Conservation (phyloP, 1,139 yeast genomes). For the Pichia sp. region DNA sequence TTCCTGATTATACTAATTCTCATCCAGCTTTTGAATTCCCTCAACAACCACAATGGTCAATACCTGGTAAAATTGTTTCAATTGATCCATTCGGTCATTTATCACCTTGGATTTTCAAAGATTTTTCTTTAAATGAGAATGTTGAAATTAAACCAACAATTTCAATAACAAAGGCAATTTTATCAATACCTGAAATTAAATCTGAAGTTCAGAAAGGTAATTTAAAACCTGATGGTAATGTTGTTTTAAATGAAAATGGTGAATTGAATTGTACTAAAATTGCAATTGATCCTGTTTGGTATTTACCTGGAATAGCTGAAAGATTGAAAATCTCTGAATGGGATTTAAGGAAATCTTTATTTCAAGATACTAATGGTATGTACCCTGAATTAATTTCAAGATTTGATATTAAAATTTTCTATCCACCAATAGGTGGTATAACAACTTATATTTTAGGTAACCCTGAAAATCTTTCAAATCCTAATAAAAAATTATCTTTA, state of each 20-base stretch:
- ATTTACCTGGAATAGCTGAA: conserved; percentile 56
- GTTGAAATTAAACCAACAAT: conserved; percentile 54
- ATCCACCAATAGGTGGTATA: conserved; percentile 59
- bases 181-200: conserved; percentile 48
- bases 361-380: conserved; percentile 60
- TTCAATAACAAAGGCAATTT: conserved; percentile 54
- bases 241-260: conserved; percentile 49
- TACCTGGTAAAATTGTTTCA: conserved; percentile 47
- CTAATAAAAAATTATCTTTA: conserved; percentile 41
- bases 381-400: conserved; percentile 58
- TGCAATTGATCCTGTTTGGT: conserved; percentile 64
- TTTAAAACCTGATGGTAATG: conserved; percentile 46
- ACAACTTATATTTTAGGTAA: conserved; percentile 58
- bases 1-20: conserved; percentile 53
- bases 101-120: conserved; percentile 48
- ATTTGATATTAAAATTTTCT: conserved; percentile 52
- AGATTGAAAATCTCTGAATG: conserved; percentile 48
- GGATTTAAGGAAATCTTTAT: conserved; percentile 48
- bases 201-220: conserved; percentile 46
- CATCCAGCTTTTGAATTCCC: conserved; percentile 52
- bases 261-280: conserved; percentile 53
- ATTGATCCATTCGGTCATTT: conserved; percentile 58
- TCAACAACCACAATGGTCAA: conserved; percentile 48
- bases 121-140: conserved; percentile 34
- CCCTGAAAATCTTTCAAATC: conserved; percentile 44